A percentile compares a stretch with the other conserved stretches of the same genome.
Evolutionary conservation across 768 basidiomycete species (phyloP).

Genomic region (Tylopilus rubrobrunneus): DNA sequence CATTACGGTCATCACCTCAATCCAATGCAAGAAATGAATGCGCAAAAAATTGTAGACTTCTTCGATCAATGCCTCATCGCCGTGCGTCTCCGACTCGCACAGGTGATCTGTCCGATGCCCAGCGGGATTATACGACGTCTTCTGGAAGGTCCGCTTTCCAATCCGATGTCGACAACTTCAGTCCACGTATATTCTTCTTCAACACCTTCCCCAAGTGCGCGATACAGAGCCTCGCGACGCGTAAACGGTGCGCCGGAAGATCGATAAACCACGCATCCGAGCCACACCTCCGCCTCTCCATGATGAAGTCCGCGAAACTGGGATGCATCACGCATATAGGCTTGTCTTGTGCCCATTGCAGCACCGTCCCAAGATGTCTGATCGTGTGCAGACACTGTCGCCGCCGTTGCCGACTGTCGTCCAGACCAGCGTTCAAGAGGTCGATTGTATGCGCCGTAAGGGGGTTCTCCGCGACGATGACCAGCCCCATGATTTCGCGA

Average conservation of each 20-base stretch:
- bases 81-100: slow-evolving; percentile 9
- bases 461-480: slow-evolving; percentile 29
- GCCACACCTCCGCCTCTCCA: slow-evolving; percentile 26
- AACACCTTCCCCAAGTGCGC: slow-evolving; percentile 10
- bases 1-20: slow-evolving; percentile 31
- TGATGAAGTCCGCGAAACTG: slow-evolving; percentile 34
- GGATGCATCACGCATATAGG: slow-evolving; percentile 32
- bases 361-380: slow-evolving; percentile 22
- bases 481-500: slow-evolving; percentile 29
- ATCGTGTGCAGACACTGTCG: slow-evolving; percentile 31
- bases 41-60: slow-evolving; percentile 21
- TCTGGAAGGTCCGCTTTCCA: slow-evolving; percentile 20
- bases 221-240: slow-evolving; percentile 25
- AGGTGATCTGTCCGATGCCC: slow-evolving; percentile 30
- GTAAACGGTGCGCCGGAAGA: slow-evolving; percentile 15
- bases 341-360: slow-evolving; percentile 26
- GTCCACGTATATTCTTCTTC: slow-evolving; percentile 25
- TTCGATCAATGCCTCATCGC: slow-evolving; percentile 5
- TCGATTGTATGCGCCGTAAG: slow-evolving; percentile 25
- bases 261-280: slow-evolving; percentile 30
- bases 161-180: slow-evolving; percentile 18
- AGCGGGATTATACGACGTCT: slow-evolving; percentile 24
- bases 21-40: slow-evolving; percentile 31
- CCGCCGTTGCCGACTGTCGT: slow-evolving; percentile 11
- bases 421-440: slow-evolving; percentile 19